Base-by-base conservation (phyloP, 139 green algal genomes). In the Limnomonas spitsbergensis region DNA sequence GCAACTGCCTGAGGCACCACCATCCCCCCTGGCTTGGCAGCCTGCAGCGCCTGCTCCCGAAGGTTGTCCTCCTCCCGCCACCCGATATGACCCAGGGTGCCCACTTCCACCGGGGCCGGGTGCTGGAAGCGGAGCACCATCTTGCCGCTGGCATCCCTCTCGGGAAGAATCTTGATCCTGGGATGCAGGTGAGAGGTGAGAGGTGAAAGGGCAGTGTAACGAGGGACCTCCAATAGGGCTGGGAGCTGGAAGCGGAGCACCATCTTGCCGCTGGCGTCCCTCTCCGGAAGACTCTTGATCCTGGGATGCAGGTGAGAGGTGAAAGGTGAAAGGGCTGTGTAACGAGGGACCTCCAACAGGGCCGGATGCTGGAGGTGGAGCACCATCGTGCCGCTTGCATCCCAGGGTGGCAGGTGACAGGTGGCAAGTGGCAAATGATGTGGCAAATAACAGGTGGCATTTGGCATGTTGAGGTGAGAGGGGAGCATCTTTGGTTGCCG, bases 351-450 rank as follows among this genome's bases (percentile, higher is more conserved):
- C 76, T 90, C 77, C 34, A 93, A 78, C 27, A 88, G 89, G 0
- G 89, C 89, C 0, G 89, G 93, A 87, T 97, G 93, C 82, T 97
- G 91, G 86, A 97, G 96, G 38, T 81, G 81, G 20, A 97, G 81
- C 2, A 79, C 83, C 39, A 93, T 81, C 24, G 83, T 80, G 69
- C 87, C 87, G 29, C 76, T 14, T 1, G 73, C 54, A 42, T 89
- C 80, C 2, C 83, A 89, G 88, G n/a, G n/a, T n/a, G n/a, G n/a
- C n/a, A n/a, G n/a, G n/a, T n/a, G n/a, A n/a, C n/a, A n/a, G n/a
- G n/a, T n/a, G n/a, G n/a, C n/a, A n/a, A n/a, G n/a, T n/a, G n/a
- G n/a, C n/a, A n/a, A n/a, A n/a, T n/a, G n/a, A n/a, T n/a, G n/a
- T n/a, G n/a, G n/a, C n/a, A n/a, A n/a, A n/a, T n/a, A n/a, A n/a